Evolutionary conservation across 2,329 filamentous ascomycete species (phyloP).

Genomic region (Clarireedia hainanense): DNA sequence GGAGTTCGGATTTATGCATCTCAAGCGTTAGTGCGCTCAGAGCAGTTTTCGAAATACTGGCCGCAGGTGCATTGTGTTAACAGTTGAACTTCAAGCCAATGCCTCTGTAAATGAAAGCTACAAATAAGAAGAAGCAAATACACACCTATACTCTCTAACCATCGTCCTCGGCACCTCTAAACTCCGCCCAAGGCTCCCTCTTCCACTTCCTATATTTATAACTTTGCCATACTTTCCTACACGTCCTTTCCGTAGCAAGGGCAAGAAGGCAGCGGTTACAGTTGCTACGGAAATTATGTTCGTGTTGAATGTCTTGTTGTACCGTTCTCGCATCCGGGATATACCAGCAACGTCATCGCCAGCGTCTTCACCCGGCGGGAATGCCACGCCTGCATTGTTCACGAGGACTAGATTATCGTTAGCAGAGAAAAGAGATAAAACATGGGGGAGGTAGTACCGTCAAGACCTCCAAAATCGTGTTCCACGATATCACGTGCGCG

Average conservation of each 20-base stretch:
- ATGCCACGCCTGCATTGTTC: neutral
- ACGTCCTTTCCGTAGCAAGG: slow-evolving; percentile 20
- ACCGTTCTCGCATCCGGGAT: slow-evolving; percentile 23
- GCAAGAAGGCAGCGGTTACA: slow-evolving; percentile 26
- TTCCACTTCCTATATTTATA: slow-evolving; percentile 29
- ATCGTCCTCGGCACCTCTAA: neutral
- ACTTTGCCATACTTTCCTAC: slow-evolving; percentile 22
- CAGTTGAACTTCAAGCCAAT: neutral
- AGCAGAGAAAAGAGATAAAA: neutral
- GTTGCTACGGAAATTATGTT: slow-evolving; percentile 38
- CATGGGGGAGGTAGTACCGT: slow-evolving; percentile 15
- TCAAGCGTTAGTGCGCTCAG: slow-evolving; percentile 33
- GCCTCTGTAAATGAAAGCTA: neutral
- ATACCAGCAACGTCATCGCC: neutral
- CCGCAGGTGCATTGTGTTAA: neutral
- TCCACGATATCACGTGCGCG: slow-evolving; percentile 17
- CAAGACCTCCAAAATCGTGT: slow-evolving; percentile 22
- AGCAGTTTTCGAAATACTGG: slow-evolving; percentile 11
- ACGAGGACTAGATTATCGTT: neutral
- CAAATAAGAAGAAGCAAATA: too few species aligned
- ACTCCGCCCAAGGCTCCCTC: neutral
- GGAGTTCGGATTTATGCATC: slow-evolving; percentile 17
- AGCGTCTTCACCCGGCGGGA: neutral
- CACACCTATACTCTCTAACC: neutral
- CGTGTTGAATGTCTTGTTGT: slow-evolving; percentile 24